Evolutionary conservation across 1,139 yeast genomes (phyloP), one percentile per base, ranked within the genome.

Genomic region (Diutina pseudorugosa): DNA sequence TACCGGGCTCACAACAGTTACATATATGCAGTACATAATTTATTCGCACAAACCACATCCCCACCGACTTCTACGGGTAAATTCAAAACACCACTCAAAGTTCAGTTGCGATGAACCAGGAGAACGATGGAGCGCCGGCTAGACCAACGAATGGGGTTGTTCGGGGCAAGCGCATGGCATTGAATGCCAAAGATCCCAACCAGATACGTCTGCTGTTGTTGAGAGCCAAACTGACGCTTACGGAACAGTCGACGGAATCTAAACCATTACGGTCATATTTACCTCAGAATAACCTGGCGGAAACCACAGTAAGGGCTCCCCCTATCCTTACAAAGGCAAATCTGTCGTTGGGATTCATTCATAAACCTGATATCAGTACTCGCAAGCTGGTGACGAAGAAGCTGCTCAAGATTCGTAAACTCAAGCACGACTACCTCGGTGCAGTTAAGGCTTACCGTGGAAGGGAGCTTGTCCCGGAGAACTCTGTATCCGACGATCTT

Each of bases 111-210:
- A 45, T 45, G 49, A 45, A 45, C 21, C 49, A 45, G 9, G 49
- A 45, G 21, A 45, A 45, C 21, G 49, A 8, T 4, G 49, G 49
- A 16, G 49, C 49, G 16, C 36, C 36, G 3, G 41, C 23, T 11
- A 23, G 47, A 12, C 18, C 49, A 33, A 11, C 36, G 9, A 33
- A 18, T n/a, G 49, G 40, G 21, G n/a, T 4, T 11, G 25, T 18
- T 7, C 12, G n/a, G 12, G 23, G 14, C 30, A 45, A 45, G n/a
- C 36, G 49, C 7, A 27, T 33, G 1, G 81, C 82, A 0, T 67
- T 77, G 54, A 79, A 79, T 3, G 80, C 80, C 1, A 77, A 77
- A 58, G 76, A 73, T 59, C 71, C 66, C 53, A 76, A 76, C 59
- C 58, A 59, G 54, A 56, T 57, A 40, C 52, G 62, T n/a, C 68